A percentile compares a stretch with the other conserved stretches of the same genome.
phyloP scores from a whole-genome alignment of 2,329 filamentous ascomycete species.

The Alternaria conjuncta region DNA sequence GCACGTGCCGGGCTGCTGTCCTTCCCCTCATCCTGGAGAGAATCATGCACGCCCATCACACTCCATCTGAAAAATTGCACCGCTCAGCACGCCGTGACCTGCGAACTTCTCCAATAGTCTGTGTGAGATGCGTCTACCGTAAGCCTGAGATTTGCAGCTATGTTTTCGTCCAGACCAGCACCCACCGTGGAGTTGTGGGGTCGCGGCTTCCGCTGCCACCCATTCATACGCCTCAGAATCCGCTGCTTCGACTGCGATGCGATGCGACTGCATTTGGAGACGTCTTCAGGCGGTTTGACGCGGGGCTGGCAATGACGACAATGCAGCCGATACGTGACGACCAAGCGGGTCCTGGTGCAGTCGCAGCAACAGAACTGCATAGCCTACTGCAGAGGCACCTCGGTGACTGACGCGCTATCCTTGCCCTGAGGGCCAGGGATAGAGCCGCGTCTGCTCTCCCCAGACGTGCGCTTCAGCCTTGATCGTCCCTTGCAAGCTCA shows the following conservation, averaged over 20 bases:
- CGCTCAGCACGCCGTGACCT: slow-evolving; percentile 14
- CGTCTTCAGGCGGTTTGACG: not conserved
- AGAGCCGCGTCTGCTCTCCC: slow-evolving; percentile 9
- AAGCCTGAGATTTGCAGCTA: slow-evolving; percentile 11
- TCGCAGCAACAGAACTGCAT: slow-evolving; percentile 23
- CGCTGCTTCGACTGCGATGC: slow-evolving; percentile 1
- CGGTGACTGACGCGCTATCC: slow-evolving; percentile 19
- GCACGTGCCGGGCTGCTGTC: slow-evolving; percentile 13
- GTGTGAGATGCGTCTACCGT: not conserved
- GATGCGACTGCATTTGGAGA: not conserved
- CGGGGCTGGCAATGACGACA: slow-evolving; percentile 19
- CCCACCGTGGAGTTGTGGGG: slow-evolving; percentile 2
- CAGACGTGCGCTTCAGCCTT: slow-evolving; percentile 14
- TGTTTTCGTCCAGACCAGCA: not conserved
- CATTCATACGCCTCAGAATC: not conserved
- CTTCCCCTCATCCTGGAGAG: slow-evolving; percentile 16
- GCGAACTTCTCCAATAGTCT: slow-evolving; percentile 8
- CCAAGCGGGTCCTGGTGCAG: slow-evolving; percentile 22
- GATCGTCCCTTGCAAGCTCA: slow-evolving; percentile 5
- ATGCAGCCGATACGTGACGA: slow-evolving; percentile 17
- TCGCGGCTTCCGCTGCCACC: not conserved
- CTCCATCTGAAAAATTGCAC: slow-evolving; percentile 18
- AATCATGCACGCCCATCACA: slow-evolving; percentile 36
- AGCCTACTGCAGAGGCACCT: slow-evolving; percentile 19
- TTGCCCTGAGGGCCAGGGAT: slow-evolving; percentile 14